Conservation (phyloP, 106 monocot genomes). For the Dioscorea dumetorum region DNA sequence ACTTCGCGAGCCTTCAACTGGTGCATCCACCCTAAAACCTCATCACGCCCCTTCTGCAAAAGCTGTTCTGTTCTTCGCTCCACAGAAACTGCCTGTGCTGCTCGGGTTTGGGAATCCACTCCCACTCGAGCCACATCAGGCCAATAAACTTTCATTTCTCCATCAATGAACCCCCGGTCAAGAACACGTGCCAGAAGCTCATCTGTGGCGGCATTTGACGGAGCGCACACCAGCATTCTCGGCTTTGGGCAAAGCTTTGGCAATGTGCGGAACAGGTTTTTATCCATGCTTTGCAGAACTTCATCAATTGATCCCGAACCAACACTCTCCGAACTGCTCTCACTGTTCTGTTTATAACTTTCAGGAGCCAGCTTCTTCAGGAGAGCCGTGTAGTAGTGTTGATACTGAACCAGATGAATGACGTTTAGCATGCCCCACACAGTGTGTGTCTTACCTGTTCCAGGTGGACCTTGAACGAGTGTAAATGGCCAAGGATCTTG, state of each 20-base stretch:
- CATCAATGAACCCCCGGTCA: constrained; percentile 92
- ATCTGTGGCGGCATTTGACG: constrained; percentile 98
- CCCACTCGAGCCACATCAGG: constrained; percentile 99
- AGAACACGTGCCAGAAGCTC: constrained; percentile 88
- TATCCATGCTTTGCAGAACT: constrained; percentile 94
- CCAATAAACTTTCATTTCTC: constrained; percentile 95
- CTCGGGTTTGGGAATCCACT: constrained; percentile 84
- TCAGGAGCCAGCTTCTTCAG: constrained; percentile 98
- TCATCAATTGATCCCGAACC: constrained; percentile 85
- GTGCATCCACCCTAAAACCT: constrained; percentile 82
- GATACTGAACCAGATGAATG: constrained; percentile 97
- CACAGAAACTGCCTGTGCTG: constrained; percentile 97
- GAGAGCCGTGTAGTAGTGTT: constrained; percentile 85
- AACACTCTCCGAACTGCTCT: constrained; percentile 32
- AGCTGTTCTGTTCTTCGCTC: constrained; percentile 94
- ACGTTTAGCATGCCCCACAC: constrained; percentile 99
- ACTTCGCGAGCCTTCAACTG: constrained; percentile 58
- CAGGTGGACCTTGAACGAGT: constrained; percentile 95
- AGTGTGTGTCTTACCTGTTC: constrained; percentile 97
- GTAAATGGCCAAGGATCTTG: constrained; percentile 99
- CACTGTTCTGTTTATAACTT: constrained; percentile 71
- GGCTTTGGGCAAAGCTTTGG: constrained; percentile 98
- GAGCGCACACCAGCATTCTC: constrained; percentile 96
- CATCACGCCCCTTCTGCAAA: constrained; percentile 76
- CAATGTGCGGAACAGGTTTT: constrained; percentile 81